These are phyloP conservation scores for Ascochyta rabiei DNA, from an alignment of 2,329 filamentous ascomycete genomes.

Conservation along the genomic window DNA sequence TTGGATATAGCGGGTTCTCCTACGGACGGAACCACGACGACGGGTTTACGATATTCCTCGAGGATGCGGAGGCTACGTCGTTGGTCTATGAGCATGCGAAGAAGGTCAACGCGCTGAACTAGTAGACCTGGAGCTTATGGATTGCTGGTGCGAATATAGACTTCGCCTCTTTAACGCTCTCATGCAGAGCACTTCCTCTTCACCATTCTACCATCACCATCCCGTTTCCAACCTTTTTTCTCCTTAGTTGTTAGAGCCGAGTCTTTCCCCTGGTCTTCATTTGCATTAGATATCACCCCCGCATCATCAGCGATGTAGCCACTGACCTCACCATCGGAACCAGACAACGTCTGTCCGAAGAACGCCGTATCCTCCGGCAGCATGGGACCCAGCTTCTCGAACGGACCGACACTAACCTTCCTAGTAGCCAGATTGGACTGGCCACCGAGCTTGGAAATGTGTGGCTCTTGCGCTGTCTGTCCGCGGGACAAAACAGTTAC, in stretches of 20 bases:
- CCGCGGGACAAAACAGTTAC: no score
- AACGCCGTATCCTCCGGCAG: background rate
- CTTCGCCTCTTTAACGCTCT: background rate
- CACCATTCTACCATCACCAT: background rate
- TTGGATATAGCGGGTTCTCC: slow-evolving; percentile 58
- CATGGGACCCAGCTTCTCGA: no score
- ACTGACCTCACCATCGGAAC: background rate
- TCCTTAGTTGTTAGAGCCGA: background rate
- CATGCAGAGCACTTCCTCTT: background rate
- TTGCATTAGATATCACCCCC: no score
- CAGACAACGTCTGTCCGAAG: background rate
- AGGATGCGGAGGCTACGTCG: slow-evolving; percentile 38
- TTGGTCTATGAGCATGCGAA: slow-evolving; percentile 31
- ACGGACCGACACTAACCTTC: no score
- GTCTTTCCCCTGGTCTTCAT: background rate
- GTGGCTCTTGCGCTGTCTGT: no score
- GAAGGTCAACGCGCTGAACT: slow-evolving; percentile 30
- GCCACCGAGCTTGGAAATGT: no score
- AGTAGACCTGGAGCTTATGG: background rate
- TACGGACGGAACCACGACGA: slow-evolving; percentile 63
- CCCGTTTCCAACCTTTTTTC: background rate
- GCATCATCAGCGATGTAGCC: no score
- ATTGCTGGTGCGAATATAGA: no score
- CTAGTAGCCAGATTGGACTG: no score
- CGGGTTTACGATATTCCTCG: slow-evolving; percentile 63